Evolutionary conservation across 2,329 filamentous ascomycete species (phyloP).

Genomic region (Exophiala lecanii-corni): DNA sequence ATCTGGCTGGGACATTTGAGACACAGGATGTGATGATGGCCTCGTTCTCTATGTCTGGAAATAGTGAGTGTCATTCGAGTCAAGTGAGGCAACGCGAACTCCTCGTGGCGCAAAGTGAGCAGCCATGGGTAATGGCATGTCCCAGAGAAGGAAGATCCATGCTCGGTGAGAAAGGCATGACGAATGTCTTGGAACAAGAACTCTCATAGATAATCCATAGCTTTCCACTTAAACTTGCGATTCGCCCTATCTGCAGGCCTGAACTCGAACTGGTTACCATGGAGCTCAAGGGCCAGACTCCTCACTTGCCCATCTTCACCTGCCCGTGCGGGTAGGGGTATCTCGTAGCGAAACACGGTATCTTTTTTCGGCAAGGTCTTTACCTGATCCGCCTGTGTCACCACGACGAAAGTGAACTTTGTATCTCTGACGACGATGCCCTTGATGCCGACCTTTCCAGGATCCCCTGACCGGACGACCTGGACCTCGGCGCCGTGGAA

Average conservation of each 20-base stretch:
- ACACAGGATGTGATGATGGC: too few relatives aligned
- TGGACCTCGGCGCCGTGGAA: slow-evolving; percentile 82
- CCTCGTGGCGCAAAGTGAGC: too few relatives aligned
- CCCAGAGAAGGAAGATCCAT: too few relatives aligned
- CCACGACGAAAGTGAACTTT: slow-evolving; percentile 77
- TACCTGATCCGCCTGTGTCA: slow-evolving; percentile 60
- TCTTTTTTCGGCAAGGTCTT: slow-evolving; percentile 76
- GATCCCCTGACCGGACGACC: slow-evolving; percentile 76
- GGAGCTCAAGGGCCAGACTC: slow-evolving; percentile 71
- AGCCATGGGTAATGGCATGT: too few relatives aligned
- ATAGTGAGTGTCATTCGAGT: too few relatives aligned
- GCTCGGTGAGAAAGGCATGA: too few relatives aligned
- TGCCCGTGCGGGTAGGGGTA: slow-evolving; percentile 47
- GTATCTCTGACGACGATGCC: slow-evolving; percentile 89
- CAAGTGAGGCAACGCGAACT: too few relatives aligned
- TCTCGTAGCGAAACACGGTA: slow-evolving; percentile 72
- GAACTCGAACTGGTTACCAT: slow-evolving; percentile 81
- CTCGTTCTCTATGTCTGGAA: too few relatives aligned
- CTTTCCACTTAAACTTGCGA: slow-evolving; percentile 82
- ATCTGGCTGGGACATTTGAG: too few relatives aligned
- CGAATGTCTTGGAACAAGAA: too few relatives aligned
- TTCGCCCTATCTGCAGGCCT: slow-evolving; percentile 79
- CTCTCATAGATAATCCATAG: slow-evolving; percentile 19
- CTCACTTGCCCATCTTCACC: slow-evolving; percentile 19
- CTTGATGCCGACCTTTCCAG: slow-evolving; percentile 72